A percentile compares a stretch with the other conserved stretches of the same genome.
phyloP scores from a whole-genome alignment of 2,329 filamentous ascomycete species.

The Periglandula ipomoeae region DNA sequence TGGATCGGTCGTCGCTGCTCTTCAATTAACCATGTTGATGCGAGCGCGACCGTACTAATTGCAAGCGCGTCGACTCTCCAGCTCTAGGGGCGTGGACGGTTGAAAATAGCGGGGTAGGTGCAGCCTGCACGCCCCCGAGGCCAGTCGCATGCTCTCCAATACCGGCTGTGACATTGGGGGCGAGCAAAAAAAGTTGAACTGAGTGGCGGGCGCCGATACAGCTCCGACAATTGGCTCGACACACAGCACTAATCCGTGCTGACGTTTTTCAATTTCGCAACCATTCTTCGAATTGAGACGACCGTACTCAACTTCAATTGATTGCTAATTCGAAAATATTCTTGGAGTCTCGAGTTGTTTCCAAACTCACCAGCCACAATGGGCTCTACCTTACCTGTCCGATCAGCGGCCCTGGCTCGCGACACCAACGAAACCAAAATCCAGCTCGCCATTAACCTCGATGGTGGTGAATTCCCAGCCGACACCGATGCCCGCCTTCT shows the following conservation, averaged over 20 bases:
- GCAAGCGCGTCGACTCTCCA: background rate
- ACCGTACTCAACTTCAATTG: too few species aligned
- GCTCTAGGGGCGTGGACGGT: background rate
- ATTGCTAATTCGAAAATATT: too few species aligned
- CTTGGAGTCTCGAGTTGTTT: too few species aligned
- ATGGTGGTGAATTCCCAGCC: conserved; percentile 71
- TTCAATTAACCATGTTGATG: background rate
- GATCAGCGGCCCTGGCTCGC: conserved; percentile 72
- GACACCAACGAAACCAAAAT: conserved; percentile 99
- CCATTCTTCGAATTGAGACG: too few species aligned
- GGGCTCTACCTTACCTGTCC: conserved; percentile 27
- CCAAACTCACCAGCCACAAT: too few species aligned
- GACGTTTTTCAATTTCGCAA: too few species aligned
- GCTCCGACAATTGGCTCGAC: too few species aligned
- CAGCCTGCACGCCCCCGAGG: too few species aligned
- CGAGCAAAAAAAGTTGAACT: too few species aligned
- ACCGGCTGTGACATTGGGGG: too few species aligned
- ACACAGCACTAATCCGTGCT: too few species aligned
- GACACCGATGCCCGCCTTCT: conserved; percentile 50
- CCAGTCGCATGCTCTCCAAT: too few species aligned
- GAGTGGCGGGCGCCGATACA: background rate
- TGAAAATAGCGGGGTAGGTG: conserved; percentile 6
- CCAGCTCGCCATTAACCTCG: conserved; percentile 82
- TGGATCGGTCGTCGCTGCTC: background rate
- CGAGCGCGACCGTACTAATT: background rate